phyloP scores from a whole-genome alignment of 164 flowering plant species.

The Pachysandra terminalis region DNA sequence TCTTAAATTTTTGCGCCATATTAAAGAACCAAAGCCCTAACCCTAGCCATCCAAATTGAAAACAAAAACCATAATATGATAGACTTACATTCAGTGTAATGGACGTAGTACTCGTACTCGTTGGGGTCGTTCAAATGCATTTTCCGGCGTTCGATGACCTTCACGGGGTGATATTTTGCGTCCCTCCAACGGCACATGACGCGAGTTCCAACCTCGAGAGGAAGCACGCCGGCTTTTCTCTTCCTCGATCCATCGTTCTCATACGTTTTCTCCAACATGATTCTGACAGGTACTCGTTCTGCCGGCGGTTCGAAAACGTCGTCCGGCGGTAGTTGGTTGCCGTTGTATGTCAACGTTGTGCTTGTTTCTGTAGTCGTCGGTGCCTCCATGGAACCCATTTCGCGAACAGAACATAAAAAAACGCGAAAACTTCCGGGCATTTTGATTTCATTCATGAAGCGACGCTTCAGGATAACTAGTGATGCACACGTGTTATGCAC shows the following conservation, averaged over 20 bases:
- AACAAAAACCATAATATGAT: not conserved
- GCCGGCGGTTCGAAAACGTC: constrained; percentile 10
- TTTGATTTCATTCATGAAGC: too few relatives aligned
- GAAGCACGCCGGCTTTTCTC: constrained; percentile 46
- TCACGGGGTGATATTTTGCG: constrained; percentile 81
- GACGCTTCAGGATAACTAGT: too few relatives aligned
- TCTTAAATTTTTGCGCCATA: not conserved
- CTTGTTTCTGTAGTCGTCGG: constrained; percentile 32
- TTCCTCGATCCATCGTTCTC: constrained; percentile 32
- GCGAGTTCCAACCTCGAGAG: constrained; percentile 89
- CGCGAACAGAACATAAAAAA: not conserved
- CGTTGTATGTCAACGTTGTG: constrained; percentile 24
- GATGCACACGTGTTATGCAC: too few relatives aligned
- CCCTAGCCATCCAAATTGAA: constrained; percentile 9
- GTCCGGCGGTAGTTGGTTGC: constrained; percentile 16
- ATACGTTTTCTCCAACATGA: constrained; percentile 10
- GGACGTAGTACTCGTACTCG: constrained; percentile 94
- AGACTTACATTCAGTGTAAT: constrained; percentile 86
- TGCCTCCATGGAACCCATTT: constrained; percentile 51
- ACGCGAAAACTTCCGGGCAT: not conserved
- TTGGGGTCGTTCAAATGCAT: constrained; percentile 30
- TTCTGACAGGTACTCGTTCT: constrained; percentile 9
- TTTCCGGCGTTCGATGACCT: constrained; percentile 87
- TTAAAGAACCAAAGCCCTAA: constrained; percentile 15
- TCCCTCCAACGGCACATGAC: constrained; percentile 98